A percentile compares a stretch with the other conserved stretches of the same genome.
Evolutionary conservation across 1,284 basidiomycete genomes (phyloP).

Genomic region (Leccinum pachyderme): DNA sequence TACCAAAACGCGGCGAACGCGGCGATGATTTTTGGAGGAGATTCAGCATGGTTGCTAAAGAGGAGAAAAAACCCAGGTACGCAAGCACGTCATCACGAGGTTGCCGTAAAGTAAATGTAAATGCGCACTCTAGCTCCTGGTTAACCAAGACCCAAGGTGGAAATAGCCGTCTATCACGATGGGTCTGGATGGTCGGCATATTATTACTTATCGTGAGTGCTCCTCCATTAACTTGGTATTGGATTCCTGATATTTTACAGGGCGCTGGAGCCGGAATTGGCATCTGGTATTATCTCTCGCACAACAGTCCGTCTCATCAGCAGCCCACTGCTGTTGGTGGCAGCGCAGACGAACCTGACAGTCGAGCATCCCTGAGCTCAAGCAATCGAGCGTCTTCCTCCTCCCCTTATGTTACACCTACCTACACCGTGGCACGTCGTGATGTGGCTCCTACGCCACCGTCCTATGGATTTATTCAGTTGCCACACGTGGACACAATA

Average conservation of each 20-base stretch:
- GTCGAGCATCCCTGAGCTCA: conserved; percentile 11
- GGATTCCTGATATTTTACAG: conserved; percentile 30
- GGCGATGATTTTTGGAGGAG: conserved; percentile 84
- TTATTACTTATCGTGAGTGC: conserved; percentile 53
- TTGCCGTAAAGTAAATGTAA: not conserved
- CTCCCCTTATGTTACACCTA: conserved; percentile 39
- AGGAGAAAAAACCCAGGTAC: conserved; percentile 61
- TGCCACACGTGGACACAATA: conserved; percentile 4
- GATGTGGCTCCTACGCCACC: conserved; percentile 17
- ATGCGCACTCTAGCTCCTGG: conserved; percentile 51
- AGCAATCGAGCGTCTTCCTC: conserved; percentile 14
- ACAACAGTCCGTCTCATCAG: conserved; percentile 46
- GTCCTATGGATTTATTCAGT: conserved; percentile 3
- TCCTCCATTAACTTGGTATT: not conserved
- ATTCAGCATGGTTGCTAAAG: conserved; percentile 78
- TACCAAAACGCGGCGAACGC: conserved; percentile 62
- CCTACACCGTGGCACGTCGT: conserved; percentile 45
- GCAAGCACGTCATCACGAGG: conserved; percentile 7
- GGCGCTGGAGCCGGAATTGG: conserved; percentile 52
- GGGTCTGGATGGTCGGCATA: conserved; percentile 68
- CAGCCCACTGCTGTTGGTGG: conserved; percentile 66
- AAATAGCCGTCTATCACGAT: conserved; percentile 51
- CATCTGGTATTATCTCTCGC: conserved; percentile 58
- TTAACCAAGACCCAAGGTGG: conserved; percentile 59
- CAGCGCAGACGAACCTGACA: conserved; percentile 48